Evolutionary conservation across 352 stramenopile species (phyloP), one percentile per base, ranked within the genome.

Genomic region (Blastocystis sp.): DNA sequence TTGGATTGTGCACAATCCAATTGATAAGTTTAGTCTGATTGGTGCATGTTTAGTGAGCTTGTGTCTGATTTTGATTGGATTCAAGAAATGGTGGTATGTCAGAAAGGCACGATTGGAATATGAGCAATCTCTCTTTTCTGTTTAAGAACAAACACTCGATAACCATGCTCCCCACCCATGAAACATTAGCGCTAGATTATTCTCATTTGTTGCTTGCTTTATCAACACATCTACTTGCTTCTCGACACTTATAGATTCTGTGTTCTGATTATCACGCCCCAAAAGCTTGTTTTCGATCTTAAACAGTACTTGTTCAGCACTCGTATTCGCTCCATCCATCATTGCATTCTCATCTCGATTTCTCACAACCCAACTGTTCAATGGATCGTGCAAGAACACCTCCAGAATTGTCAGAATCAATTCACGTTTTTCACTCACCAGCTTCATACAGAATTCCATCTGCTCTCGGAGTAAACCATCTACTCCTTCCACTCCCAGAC

Each of bases 211-310:
- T 21, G 97, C 96, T 57, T 93, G 93, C 73, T 96, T 97, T 69
- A 99, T 97, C 56, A 99, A 91, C 29, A 98, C 91, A 71, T 98
- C 97, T 16, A 99, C 96, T 89, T 99, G 96, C 21, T 96, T 96
- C 89, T 98, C 94, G 77, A 98, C 95, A 88, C 93, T 97, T 80
- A 98, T 92, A 37, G 95, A 94, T 85, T 97, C 96, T 11, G 94
- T 94, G 57, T 88, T 90, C 61, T 95, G 96, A 14, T 93, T 93
- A 85, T 99, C 96, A 89, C 98, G 95, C 1, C 97, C 96, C 90
- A 98, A 92, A 3, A 99, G 91, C 89, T 99, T 99, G 89, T 98
- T 93, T 80, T 96, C 94, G 73, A 99, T 97, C 83, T 95, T 95
- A 69, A 96, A 92, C 35, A 99, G 92, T 21, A 94, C 95, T 78